phyloP scores from a whole-genome alignment of 2,329 filamentous ascomycete species.

The Aspergillus caelatus region DNA sequence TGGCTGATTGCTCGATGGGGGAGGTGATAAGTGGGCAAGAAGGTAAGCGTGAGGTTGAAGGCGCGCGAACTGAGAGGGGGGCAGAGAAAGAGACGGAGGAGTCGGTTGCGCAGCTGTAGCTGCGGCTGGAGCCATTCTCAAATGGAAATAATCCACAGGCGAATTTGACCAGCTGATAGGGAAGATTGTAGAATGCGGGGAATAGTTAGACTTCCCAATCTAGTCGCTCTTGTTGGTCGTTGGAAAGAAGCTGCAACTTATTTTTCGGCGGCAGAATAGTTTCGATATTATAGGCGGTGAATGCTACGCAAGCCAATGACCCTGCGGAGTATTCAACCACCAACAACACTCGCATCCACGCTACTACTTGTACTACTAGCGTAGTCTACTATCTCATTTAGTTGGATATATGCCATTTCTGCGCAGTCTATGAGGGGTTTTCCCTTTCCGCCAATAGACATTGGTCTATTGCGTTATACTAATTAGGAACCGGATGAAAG shows the following conservation, averaged over 20 bases:
- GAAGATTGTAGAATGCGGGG: neutral
- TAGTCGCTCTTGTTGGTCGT: constrained; percentile 9
- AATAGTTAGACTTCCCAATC: neutral
- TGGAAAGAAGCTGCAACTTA: constrained; percentile 22
- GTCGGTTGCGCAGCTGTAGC: constrained; percentile 26
- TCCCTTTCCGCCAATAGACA: neutral
- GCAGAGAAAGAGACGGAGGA: constrained; percentile 57
- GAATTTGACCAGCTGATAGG: neutral
- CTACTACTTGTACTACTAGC: neutral
- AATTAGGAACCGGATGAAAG: neutral
- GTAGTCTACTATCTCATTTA: neutral
- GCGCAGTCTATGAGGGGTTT: neutral
- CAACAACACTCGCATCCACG: neutral
- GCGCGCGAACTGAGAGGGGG: constrained; percentile 75
- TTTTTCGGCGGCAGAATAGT: constrained; percentile 25
- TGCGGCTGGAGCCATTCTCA: constrained; percentile 27
- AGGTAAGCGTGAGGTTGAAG: constrained; percentile 88
- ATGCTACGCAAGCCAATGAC: neutral
- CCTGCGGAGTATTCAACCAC: neutral
- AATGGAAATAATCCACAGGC: neutral
- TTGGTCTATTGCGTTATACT: neutral
- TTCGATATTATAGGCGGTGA: constrained; percentile 19
- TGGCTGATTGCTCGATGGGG: constrained; percentile 50
- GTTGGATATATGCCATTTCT: neutral
- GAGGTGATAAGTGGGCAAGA: constrained; percentile 78